Percentiles rank a stretch among this genome's conserved stretches.
Evolutionary conservation across 148 eudicot genomes (phyloP).

Genomic region (Silene latifolia): DNA sequence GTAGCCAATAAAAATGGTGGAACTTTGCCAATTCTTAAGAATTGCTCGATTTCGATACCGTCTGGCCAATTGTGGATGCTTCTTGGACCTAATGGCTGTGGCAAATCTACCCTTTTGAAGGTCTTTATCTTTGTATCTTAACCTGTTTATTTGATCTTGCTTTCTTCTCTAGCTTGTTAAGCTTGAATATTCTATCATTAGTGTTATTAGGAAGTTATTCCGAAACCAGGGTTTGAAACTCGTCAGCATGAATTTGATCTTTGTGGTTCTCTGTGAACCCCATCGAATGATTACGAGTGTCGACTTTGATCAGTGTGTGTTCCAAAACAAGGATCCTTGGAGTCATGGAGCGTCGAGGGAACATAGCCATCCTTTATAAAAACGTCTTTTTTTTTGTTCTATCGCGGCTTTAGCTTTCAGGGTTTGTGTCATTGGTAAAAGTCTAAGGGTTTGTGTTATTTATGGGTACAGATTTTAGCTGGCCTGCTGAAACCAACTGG

Average conservation of each 20-base stretch:
- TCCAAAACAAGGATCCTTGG: no score
- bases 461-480: constrained; percentile 68
- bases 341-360: no score
- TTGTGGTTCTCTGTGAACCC: background rate
- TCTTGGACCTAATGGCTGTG: constrained; percentile 95
- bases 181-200: no score
- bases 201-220: background rate
- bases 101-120: constrained; percentile 92
- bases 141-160: background rate
- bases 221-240: background rate
- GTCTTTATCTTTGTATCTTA: constrained; percentile 26
- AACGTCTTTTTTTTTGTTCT: no score
- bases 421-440: no score
- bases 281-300: background rate
- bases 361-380: no score
- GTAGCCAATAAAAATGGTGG: constrained; percentile 41
- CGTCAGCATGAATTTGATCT: background rate
- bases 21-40: constrained; percentile 51
- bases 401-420: no score
- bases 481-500: constrained; percentile 65
- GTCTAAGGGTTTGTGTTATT: background rate
- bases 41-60: constrained; percentile 76
- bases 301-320: background rate
- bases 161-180: no score
- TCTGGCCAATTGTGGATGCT: constrained; percentile 96